Conservation (phyloP, 2,329 filamentous ascomycete genomes). For the Curvularia hawaiiensis region DNA sequence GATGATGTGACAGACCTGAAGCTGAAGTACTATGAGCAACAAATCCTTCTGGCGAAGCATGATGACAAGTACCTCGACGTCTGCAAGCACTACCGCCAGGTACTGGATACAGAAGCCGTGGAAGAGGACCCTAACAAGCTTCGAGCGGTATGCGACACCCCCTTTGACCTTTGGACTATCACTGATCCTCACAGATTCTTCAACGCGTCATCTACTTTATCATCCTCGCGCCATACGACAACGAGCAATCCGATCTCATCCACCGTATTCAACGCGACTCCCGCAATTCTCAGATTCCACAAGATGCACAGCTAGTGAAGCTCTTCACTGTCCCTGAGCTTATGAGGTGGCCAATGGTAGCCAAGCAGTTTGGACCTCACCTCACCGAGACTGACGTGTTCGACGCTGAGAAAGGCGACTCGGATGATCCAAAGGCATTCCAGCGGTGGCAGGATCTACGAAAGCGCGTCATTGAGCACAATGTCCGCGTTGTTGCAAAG, state of each 20-base stretch:
- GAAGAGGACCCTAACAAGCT: conserved; percentile 88
- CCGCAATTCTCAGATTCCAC: conserved; percentile 76
- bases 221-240: conserved; percentile 95
- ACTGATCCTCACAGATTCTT: conserved; percentile 64
- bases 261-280: conserved; percentile 89
- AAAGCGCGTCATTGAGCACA: conserved; percentile 99
- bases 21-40: conserved; percentile 94
- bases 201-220: conserved; percentile 98
- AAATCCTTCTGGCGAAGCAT: conserved; percentile 94
- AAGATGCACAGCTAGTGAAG: conserved; percentile 86
- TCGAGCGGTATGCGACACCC: conserved; percentile 68
- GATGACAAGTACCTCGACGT: conserved; percentile 96
- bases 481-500: conserved; percentile 95
- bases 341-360: conserved; percentile 97
- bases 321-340: conserved; percentile 94
- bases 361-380: conserved; percentile 86
- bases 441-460: conserved; percentile 92
- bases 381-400: conserved; percentile 92
- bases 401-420: conserved; percentile 66
- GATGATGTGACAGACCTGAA: conserved; percentile 97
- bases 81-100: conserved; percentile 98
- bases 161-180: background rate
- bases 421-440: conserved; percentile 77
- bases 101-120: conserved; percentile 93
- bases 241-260: conserved; percentile 96